phyloP scores from a whole-genome alignment of 2,329 filamentous ascomycete genomes.

The Hypoxylon sp. region DNA sequence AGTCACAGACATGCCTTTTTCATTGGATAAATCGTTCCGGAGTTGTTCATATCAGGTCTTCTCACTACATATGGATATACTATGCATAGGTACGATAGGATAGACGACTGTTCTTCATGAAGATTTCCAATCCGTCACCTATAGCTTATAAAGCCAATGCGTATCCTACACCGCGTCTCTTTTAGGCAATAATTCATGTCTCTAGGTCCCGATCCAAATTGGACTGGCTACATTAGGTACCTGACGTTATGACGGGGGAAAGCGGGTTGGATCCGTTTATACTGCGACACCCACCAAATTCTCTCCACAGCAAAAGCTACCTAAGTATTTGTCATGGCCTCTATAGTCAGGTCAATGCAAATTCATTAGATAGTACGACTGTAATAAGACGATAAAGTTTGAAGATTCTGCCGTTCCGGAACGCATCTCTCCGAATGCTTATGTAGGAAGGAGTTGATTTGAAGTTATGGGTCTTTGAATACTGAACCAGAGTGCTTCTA shows the following conservation, averaged over 20 bases:
- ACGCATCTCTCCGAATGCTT: conserved; percentile 33
- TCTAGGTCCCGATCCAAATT: conserved; percentile 5
- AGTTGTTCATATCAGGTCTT: neutral
- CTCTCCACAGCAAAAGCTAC: neutral
- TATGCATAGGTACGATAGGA: neutral
- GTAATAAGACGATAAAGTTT: conserved; percentile 15
- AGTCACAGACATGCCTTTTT: too few species aligned
- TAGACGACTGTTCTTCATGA: neutral
- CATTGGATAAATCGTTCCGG: neutral
- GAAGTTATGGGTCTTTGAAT: conserved; percentile 12
- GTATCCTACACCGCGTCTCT: conserved; percentile 6
- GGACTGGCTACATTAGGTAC: conserved; percentile 11
- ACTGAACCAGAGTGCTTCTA: conserved; percentile 10
- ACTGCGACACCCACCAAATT: conserved; percentile 7
- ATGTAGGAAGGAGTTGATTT: conserved; percentile 31
- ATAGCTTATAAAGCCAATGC: conserved; percentile 3
- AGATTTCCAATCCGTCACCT: conserved; percentile 7
- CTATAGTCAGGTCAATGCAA: conserved; percentile 8
- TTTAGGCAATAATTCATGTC: conserved; percentile 15
- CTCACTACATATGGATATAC: neutral
- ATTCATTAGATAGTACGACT: conserved; percentile 9
- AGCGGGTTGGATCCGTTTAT: conserved; percentile 11
- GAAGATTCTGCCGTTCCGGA: conserved; percentile 39
- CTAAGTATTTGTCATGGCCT: conserved; percentile 11
- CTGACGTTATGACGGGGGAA: neutral